Conservation (phyloP, 1,284 basidiomycete genomes). For the Caloboletus firmus region DNA sequence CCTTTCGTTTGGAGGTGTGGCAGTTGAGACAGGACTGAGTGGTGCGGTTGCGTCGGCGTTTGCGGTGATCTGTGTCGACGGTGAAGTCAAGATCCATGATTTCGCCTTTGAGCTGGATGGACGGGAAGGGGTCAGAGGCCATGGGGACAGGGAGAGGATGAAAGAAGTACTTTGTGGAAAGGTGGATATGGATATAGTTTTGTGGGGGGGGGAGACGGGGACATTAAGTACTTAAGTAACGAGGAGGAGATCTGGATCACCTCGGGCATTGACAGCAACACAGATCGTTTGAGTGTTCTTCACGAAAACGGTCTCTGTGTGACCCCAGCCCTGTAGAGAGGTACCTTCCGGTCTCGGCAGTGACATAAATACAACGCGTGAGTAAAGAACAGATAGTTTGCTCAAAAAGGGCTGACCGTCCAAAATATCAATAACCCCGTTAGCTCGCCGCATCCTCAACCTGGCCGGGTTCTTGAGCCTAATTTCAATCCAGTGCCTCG, state of each 20-base stretch:
- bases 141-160: conserved; percentile 30
- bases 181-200: conserved; percentile 22
- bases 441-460: conserved; percentile 7
- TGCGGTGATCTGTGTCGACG: conserved; percentile 65
- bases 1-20: conserved; percentile 90
- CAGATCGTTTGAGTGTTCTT: conserved; percentile 36
- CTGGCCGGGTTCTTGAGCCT: conserved; percentile 34
- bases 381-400: conserved; percentile 30
- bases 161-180: conserved; percentile 36
- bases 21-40: conserved; percentile 89
- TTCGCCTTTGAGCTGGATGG: conserved; percentile 60
- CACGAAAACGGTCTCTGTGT: conserved; percentile 37
- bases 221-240: conserved; percentile 40
- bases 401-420: conserved; percentile 27
- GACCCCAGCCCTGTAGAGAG: conserved; percentile 35
- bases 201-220: conserved; percentile 28
- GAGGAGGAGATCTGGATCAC: conserved; percentile 36
- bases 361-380: conserved; percentile 40
- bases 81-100: conserved; percentile 69
- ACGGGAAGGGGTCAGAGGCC: conserved; percentile 35
- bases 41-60: conserved; percentile 81
- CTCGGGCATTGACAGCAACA: conserved; percentile 36
- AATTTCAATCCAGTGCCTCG: conserved; percentile 41
- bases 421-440: conserved; percentile 31
- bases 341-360: conserved; percentile 38